These are phyloP conservation scores for Vitis labrusca DNA, from an alignment of 164 flowering plant genomes.

Conservation along the genomic window DNA sequence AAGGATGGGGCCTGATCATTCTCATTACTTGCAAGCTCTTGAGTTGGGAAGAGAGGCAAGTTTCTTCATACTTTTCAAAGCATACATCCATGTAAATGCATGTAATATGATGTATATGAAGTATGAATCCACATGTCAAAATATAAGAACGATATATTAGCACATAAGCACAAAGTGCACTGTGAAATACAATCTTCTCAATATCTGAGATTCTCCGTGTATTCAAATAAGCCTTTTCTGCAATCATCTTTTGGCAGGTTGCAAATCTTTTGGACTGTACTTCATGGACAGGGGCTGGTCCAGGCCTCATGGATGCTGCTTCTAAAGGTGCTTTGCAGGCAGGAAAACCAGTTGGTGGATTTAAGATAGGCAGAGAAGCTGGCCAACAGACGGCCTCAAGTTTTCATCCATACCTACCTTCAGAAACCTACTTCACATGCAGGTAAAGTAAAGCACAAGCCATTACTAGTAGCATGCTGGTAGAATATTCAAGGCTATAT, in stretches of 20 bases:
- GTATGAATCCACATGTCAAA: neutral
- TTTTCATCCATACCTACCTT: conserved; percentile 76
- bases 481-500: neutral
- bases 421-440: conserved; percentile 86
- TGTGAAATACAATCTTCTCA: neutral
- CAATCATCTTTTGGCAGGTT: conserved; percentile 37
- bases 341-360: conserved; percentile 82
- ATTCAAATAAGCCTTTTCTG: neutral
- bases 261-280: conserved; percentile 82
- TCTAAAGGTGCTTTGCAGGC: conserved; percentile 82
- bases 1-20: conserved; percentile 66
- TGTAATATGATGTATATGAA: neutral
- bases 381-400: conserved; percentile 84
- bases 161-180: neutral
- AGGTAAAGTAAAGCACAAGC: conserved; percentile 41
- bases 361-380: conserved; percentile 89
- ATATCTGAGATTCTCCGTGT: neutral
- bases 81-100: neutral
- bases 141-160: neutral
- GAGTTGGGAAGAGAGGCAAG: conserved; percentile 80
- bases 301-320: conserved; percentile 98
- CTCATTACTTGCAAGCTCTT: conserved; percentile 65
- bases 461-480: neutral
- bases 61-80: neutral
- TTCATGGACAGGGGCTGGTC: conserved; percentile 94